Base-by-base conservation (phyloP, 495 filamentous ascomycete species). In the Monascus purpureus region DNA sequence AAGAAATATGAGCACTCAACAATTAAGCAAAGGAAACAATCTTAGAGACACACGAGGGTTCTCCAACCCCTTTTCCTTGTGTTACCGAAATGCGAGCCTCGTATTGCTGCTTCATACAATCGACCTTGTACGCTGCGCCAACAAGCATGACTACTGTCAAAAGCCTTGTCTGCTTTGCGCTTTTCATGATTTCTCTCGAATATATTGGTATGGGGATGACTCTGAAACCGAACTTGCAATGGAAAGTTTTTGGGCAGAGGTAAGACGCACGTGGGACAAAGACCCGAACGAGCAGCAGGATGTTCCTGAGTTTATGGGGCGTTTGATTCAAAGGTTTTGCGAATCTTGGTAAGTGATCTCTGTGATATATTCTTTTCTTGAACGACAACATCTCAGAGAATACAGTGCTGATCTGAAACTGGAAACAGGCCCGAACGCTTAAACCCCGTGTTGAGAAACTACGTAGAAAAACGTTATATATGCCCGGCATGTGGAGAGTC, bases 81-180 rank as follows among this genome's bases (percentile, higher is more conserved):
- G 65, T 43, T 70, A 68, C 43, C 48, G 60, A 11, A 61, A 66
- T 39, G 47, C 42, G 17, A 40, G 50, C 9, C 36, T 66, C 8
- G 43, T 57, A 29, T 33, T 53, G n/a, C 46, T 68, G 13, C 36
- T 68, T 6, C 62, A 69, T 43, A 38, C 40, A 0, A 58, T 61
- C 1, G 29, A 47, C 2, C 38, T 70, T 9, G 22, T 59, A 9
- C 52, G 59, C 15, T 69, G 52, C 50, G 17, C 63, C 6, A 9
- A 35, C 11, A 29, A 37, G 6, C 33, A 42, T 25, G 44, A 47
- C 23, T 9, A 17, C 8, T 5, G 20, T 4, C 12, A 25, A 5
- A 0, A 32, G 0, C 1, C 2, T 17, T 51, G 49, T 32, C 31
- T 47, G 12, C 6, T 47, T 5, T 54, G 49, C 28, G 7, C 15